Conservation (phyloP, 768 basidiomycete genomes). For the Russula dissimulans region DNA sequence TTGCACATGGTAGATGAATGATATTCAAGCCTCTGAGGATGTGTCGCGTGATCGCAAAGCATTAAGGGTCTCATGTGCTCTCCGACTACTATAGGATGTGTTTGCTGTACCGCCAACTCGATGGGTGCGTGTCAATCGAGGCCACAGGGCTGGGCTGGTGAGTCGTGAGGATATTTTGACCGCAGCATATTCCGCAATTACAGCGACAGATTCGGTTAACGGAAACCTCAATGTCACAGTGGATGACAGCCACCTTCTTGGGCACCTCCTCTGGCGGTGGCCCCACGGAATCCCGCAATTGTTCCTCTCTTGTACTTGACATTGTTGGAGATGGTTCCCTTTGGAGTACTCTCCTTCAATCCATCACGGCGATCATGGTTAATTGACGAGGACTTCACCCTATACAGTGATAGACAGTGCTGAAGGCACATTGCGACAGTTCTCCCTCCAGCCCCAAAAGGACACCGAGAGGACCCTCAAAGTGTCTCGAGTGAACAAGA, state of each 20-base stretch:
- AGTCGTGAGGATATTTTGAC: no score
- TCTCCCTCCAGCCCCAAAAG: conserved; percentile 42
- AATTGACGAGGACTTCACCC: background rate
- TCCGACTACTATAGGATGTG: no score
- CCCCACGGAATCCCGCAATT: conserved; percentile 62
- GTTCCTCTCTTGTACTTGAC: conserved; percentile 63
- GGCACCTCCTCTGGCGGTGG: conserved; percentile 75
- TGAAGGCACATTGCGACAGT: conserved; percentile 69
- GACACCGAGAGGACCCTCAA: conserved; percentile 27
- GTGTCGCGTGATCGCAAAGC: no score
- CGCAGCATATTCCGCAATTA: background rate
- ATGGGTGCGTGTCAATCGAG: no score
- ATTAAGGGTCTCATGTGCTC: no score
- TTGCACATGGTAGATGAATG: no score
- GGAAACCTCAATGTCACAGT: conserved; percentile 22
- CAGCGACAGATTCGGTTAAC: no score
- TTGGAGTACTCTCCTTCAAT: conserved; percentile 47
- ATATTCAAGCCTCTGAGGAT: no score
- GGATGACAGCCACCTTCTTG: conserved; percentile 58
- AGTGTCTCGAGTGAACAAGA: conserved; percentile 44
- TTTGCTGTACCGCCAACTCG: no score
- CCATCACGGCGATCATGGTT: background rate
- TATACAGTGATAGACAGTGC: conserved; percentile 72
- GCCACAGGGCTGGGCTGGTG: no score
- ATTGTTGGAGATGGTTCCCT: conserved; percentile 43